These are phyloP conservation scores for Gentiana macrophylla DNA, from an alignment of 257 asterid genomes.

Conservation along the genomic window DNA sequence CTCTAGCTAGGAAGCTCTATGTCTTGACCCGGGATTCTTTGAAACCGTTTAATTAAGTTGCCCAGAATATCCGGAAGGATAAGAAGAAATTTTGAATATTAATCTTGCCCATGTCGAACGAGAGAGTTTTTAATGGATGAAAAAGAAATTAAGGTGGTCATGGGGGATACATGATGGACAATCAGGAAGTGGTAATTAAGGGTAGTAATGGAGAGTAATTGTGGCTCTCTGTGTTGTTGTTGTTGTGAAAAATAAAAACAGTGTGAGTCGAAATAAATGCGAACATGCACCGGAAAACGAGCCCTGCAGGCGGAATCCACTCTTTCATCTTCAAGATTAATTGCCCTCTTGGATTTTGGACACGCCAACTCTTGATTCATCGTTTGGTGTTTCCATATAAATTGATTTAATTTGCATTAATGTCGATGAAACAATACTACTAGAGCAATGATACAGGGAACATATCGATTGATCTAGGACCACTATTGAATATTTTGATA, in stretches of 20 bases:
- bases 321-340: slow-evolving; percentile 7
- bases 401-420: too few species aligned
- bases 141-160: slow-evolving; percentile 16
- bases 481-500: too few species aligned
- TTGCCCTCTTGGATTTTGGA: slow-evolving; percentile 6
- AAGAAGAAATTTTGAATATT: slow-evolving; percentile 13
- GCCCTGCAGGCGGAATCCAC: slow-evolving; percentile 19
- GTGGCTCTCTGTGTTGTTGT: slow-evolving; percentile 5
- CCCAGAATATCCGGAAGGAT: slow-evolving; percentile 34
- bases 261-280: slow-evolving; percentile 32
- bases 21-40: slow-evolving; percentile 5
- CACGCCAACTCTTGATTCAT: too few species aligned
- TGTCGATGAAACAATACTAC: too few species aligned
- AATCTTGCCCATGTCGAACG: slow-evolving; percentile 26
- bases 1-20: slow-evolving; percentile 6
- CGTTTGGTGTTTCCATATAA: too few species aligned
- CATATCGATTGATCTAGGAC: too few species aligned
- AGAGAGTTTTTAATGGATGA: neutral
- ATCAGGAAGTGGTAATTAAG: neutral
- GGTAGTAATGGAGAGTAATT: slow-evolving; percentile 18
- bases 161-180: slow-evolving; percentile 13
- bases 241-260: slow-evolving; percentile 13
- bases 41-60: neutral
- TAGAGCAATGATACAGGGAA: too few species aligned
- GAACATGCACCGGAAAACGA: slow-evolving; percentile 25